These are phyloP conservation scores for Sextonia rubra DNA, from an alignment of 164 flowering plant genomes.

Conservation along the genomic window DNA sequence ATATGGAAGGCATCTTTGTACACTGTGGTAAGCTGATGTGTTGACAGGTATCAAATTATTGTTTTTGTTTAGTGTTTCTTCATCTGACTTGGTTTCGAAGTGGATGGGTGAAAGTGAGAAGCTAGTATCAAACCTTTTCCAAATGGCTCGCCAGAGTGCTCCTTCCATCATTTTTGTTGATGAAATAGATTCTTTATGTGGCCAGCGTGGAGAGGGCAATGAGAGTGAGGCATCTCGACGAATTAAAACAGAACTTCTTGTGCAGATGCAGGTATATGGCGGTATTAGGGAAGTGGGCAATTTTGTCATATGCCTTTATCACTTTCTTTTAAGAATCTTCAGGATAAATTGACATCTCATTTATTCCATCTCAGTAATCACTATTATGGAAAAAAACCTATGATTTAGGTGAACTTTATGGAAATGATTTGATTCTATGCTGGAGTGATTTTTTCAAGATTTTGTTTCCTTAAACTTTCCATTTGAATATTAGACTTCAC, in stretches of 20 bases:
- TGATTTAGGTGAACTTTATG: too few species aligned
- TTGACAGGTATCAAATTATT: neutral
- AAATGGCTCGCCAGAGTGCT: constrained; percentile 98
- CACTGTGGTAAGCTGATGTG: neutral
- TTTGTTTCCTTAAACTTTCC: too few species aligned
- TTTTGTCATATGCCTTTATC: neutral
- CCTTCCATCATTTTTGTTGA: constrained; percentile 94
- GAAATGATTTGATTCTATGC: too few species aligned
- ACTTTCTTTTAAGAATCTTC: neutral
- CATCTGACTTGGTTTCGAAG: constrained; percentile 95
- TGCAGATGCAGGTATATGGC: constrained; percentile 92
- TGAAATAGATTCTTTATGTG: constrained; percentile 97
- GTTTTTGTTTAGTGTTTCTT: constrained; percentile 66
- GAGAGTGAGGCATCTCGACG: constrained; percentile 99
- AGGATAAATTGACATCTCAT: neutral
- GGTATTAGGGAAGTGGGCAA: neutral
- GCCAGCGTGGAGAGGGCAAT: constrained; percentile 95
- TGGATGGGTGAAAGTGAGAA: constrained; percentile 99
- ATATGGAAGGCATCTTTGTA: neutral
- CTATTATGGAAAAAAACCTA: too few species aligned
- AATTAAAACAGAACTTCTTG: constrained; percentile 96
- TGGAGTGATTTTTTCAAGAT: too few species aligned
- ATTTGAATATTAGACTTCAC: too few species aligned
- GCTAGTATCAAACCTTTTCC: constrained; percentile 89
- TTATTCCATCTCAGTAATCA: neutral